A percentile compares a stretch with the other conserved stretches of the same genome.
Conservation (phyloP, 2,329 filamentous ascomycete species). For the Alternaria tenuissima region DNA sequence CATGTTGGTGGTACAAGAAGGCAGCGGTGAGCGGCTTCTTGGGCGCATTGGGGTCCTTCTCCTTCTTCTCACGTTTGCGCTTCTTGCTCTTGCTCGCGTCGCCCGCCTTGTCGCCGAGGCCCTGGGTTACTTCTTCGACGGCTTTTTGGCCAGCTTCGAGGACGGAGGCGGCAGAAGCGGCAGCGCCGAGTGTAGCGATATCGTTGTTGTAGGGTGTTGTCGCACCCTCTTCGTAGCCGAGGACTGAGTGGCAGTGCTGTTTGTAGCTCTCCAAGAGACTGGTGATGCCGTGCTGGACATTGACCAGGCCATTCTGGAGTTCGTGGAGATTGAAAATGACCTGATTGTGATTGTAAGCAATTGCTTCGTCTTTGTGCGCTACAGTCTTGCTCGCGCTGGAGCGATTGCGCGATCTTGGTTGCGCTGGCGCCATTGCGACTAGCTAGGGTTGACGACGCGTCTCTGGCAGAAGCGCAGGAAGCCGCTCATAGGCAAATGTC, state of each 20-base stretch:
- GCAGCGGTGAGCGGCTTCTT: slow-evolving; percentile 94
- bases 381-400: slow-evolving; percentile 4
- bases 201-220: slow-evolving; percentile 54
- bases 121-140: slow-evolving; percentile 32
- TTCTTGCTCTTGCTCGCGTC: slow-evolving; percentile 54
- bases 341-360: slow-evolving; percentile 54
- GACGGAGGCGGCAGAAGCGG: slow-evolving; percentile 31
- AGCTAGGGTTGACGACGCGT: neutral
- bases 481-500: slow-evolving; percentile 1
- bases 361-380: slow-evolving; percentile 7
- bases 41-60: slow-evolving; percentile 84
- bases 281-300: slow-evolving; percentile 67
- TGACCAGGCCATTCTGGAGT: slow-evolving; percentile 67
- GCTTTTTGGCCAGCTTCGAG: slow-evolving; percentile 39
- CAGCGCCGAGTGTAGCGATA: slow-evolving; percentile 34
- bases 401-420: slow-evolving; percentile 26
- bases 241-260: slow-evolving; percentile 84
- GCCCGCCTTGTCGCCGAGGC: slow-evolving; percentile 18
- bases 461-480: slow-evolving; percentile 16
- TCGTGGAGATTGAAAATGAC: slow-evolving; percentile 79
- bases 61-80: slow-evolving; percentile 86
- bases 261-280: slow-evolving; percentile 85
- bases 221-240: slow-evolving; percentile 55
- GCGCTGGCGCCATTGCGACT: slow-evolving; percentile 11
- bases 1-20: slow-evolving; percentile 92